These are phyloP conservation scores for Rickenella mellea DNA, from an alignment of 768 basidiomycete species.

Conservation along the genomic window DNA sequence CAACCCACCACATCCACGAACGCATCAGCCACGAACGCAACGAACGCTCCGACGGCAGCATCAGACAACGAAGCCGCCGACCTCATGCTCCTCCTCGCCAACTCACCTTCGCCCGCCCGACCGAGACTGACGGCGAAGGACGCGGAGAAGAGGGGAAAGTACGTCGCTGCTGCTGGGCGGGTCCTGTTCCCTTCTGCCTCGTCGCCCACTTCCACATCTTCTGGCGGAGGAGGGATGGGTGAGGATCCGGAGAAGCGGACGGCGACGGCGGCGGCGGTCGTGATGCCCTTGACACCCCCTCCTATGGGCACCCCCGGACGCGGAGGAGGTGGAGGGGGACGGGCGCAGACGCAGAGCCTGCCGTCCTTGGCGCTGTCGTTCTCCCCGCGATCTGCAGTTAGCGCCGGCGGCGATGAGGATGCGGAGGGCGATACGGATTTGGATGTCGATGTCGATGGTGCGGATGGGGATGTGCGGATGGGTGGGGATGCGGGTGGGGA, in stretches of 20 bases:
- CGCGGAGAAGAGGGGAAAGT: conserved; percentile 40
- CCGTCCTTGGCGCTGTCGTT: neutral
- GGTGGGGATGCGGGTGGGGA: too few relatives aligned
- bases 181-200: conserved; percentile 58
- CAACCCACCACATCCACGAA: conserved; percentile 21
- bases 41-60: conserved; percentile 39
- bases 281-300: neutral
- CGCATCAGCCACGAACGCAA: conserved; percentile 30
- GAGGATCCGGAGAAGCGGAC: neutral
- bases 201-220: too few relatives aligned
- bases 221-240: too few relatives aligned
- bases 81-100: conserved; percentile 75
- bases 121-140: conserved; percentile 34
- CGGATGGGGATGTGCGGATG: too few relatives aligned
- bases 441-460: too few relatives aligned
- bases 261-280: too few relatives aligned
- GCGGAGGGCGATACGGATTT: too few relatives aligned
- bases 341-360: neutral
- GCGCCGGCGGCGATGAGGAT: too few relatives aligned
- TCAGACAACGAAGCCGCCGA: conserved; percentile 77
- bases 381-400: neutral
- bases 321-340: too few relatives aligned
- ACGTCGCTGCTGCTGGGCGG: conserved; percentile 51
- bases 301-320: too few relatives aligned
- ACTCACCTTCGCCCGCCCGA: conserved; percentile 74